A percentile compares a stretch with the other conserved stretches of the same genome.
These are phyloP conservation scores for Mortierella sp. DNA, from an alignment of 371 early-diverging fungal genomes.

Conservation along the genomic window DNA sequence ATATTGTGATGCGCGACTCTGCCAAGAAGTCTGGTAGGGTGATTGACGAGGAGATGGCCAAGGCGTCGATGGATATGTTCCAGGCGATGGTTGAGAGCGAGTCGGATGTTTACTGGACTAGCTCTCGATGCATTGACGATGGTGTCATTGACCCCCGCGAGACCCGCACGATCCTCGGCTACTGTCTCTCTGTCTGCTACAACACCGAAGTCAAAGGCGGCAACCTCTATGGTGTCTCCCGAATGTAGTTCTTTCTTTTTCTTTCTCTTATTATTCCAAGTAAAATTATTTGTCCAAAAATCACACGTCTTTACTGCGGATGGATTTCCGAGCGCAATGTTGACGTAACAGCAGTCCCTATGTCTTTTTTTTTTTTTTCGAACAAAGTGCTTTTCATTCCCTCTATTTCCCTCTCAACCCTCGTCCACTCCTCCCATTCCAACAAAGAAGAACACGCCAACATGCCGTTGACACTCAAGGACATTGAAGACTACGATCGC, in stretches of 20 bases:
- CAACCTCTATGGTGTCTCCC: slow-evolving; percentile 78
- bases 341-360: background rate
- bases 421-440: background rate
- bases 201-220: slow-evolving; percentile 75
- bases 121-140: slow-evolving; percentile 76
- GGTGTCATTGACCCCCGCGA: slow-evolving; percentile 81
- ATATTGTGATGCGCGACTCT: slow-evolving; percentile 79
- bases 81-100: slow-evolving; percentile 76
- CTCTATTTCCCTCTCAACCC: no score
- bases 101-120: slow-evolving; percentile 81
- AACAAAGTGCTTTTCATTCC: no score
- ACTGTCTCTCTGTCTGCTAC: slow-evolving; percentile 74
- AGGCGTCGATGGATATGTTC: slow-evolving; percentile 73
- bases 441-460: background rate
- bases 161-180: slow-evolving; percentile 73
- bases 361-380: background rate
- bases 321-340: background rate
- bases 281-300: background rate
- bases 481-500: slow-evolving; percentile 10
- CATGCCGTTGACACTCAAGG: slow-evolving; percentile 12
- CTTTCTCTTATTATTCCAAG: background rate
- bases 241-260: slow-evolving; percentile 65
- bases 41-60: slow-evolving; percentile 74
- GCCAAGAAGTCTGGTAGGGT: slow-evolving; percentile 67
- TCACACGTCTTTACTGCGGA: background rate